A percentile compares a stretch with the other conserved stretches of the same genome.
Evolutionary conservation across 2,329 filamentous ascomycete species (phyloP).

Genomic region (Parastagonospora avenae): DNA sequence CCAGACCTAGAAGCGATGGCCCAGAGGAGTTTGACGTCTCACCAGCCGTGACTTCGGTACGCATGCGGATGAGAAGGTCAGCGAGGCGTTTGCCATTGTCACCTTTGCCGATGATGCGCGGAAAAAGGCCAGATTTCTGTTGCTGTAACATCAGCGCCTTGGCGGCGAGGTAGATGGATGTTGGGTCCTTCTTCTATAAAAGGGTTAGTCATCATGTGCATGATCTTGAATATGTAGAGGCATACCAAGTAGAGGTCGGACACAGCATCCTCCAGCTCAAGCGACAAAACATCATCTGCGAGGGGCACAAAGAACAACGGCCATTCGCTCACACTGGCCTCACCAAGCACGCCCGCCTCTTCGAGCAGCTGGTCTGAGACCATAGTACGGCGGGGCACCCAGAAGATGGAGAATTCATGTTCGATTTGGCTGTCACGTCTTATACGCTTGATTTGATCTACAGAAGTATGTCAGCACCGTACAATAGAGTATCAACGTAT

Average conservation of each 20-base stretch:
- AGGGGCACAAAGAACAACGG: slow-evolving; percentile 89
- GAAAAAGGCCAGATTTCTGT: slow-evolving; percentile 89
- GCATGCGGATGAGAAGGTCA: slow-evolving; percentile 87
- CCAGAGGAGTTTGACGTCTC: slow-evolving; percentile 68
- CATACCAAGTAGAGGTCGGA: slow-evolving; percentile 79
- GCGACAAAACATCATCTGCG: slow-evolving; percentile 86
- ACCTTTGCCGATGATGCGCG: slow-evolving; percentile 91
- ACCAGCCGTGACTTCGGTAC: slow-evolving; percentile 82
- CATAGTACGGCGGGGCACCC: slow-evolving; percentile 89
- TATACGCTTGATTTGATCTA: slow-evolving; percentile 89
- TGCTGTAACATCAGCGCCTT: slow-evolving; percentile 95
- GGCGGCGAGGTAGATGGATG: slow-evolving; percentile 84
- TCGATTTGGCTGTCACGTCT: slow-evolving; percentile 86
- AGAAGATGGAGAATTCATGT: slow-evolving; percentile 97
- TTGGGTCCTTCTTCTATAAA: slow-evolving; percentile 77
- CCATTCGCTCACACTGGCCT: slow-evolving; percentile 86
- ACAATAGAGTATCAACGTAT: slow-evolving; percentile 33
- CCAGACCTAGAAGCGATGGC: slow-evolving; percentile 66
- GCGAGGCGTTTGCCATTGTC: slow-evolving; percentile 90
- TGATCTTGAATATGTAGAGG: background rate
- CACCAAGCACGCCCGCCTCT: slow-evolving; percentile 89
- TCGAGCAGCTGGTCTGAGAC: slow-evolving; percentile 91
- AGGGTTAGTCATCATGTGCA: slow-evolving; percentile 24
- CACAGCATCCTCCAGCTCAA: slow-evolving; percentile 88
- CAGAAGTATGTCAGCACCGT: slow-evolving; percentile 55